Evolutionary conservation across 2,329 filamentous ascomycete genomes (phyloP).

Genomic region (Kalmusia sp.): DNA sequence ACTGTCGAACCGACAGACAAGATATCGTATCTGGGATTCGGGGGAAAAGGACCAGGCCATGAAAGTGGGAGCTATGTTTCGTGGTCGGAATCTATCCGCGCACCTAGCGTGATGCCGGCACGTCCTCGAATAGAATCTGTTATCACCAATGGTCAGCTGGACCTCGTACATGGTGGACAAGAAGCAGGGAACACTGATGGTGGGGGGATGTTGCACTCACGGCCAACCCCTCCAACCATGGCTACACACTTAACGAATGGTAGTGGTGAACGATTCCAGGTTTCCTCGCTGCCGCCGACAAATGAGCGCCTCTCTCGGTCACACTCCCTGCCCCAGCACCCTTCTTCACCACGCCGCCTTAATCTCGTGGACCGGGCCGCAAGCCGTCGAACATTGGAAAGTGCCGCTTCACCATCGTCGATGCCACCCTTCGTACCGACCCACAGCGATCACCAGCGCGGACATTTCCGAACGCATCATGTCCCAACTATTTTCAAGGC

Average conservation of each 20-base stretch:
- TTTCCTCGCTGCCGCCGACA: slow-evolving; percentile 27
- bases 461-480: background rate
- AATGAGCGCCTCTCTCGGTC: slow-evolving; percentile 26
- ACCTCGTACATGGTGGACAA: slow-evolving; percentile 1
- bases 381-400: slow-evolving; percentile 12
- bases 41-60: slow-evolving; percentile 39
- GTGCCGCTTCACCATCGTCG: slow-evolving; percentile 21
- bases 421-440: slow-evolving; percentile 21
- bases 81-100: slow-evolving; percentile 51
- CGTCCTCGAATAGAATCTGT: slow-evolving; percentile 12
- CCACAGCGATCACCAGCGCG: background rate
- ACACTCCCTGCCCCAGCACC: slow-evolving; percentile 30
- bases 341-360: slow-evolving; percentile 24
- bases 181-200: slow-evolving; percentile 5
- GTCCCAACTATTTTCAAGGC: background rate
- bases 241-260: slow-evolving; percentile 14
- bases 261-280: slow-evolving; percentile 16
- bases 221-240: slow-evolving; percentile 10
- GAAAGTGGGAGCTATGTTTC: slow-evolving; percentile 47
- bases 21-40: slow-evolving; percentile 46
- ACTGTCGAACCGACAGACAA: slow-evolving; percentile 44
- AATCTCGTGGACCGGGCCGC: slow-evolving; percentile 21
- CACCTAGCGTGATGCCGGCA: slow-evolving; percentile 22
- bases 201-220: slow-evolving; percentile 13
- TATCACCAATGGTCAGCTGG: slow-evolving; percentile 18